These are phyloP conservation scores for Isatis lusitanica DNA, from an alignment of 441 rosid genomes.

Conservation along the genomic window DNA sequence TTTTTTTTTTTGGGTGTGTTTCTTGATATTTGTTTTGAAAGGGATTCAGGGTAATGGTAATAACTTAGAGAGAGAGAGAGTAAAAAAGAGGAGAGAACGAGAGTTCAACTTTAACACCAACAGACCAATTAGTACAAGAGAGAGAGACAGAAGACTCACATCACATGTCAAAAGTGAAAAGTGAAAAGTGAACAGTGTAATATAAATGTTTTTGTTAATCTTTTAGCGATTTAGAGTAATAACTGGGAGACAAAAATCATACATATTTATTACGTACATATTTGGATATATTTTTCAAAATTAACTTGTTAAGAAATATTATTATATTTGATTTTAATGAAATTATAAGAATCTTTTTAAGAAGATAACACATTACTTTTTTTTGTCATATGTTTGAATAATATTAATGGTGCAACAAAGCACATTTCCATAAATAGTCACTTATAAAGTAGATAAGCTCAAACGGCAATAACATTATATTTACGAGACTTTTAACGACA, in stretches of 20 bases:
- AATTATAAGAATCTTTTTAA: not conserved
- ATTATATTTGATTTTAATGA: not conserved
- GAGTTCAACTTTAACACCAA: not conserved
- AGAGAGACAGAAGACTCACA: not conserved
- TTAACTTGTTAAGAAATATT: not conserved
- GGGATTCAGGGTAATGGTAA: slow-evolving; percentile 4
- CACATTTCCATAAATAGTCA: too few relatives aligned
- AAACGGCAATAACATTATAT: too few relatives aligned
- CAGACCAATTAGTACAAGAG: not conserved
- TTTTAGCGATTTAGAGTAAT: not conserved
- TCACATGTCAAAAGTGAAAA: not conserved
- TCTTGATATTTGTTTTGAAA: slow-evolving; percentile 20
- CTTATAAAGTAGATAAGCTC: too few relatives aligned
- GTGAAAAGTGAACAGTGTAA: not conserved
- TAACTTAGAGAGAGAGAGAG: slow-evolving; percentile 6
- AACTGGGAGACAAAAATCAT: not conserved
- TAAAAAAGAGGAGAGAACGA: not conserved
- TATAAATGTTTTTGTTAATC: not conserved
- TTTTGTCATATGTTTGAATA: too few relatives aligned
- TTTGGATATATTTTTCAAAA: not conserved
- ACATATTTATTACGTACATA: not conserved
- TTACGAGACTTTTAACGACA: too few relatives aligned
- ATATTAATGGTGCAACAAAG: too few relatives aligned
- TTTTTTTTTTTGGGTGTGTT: not conserved
- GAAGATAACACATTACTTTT: not conserved